Evolutionary conservation across 1,139 yeast genomes (phyloP).

Genomic region (Saccharomyces hybrid): DNA sequence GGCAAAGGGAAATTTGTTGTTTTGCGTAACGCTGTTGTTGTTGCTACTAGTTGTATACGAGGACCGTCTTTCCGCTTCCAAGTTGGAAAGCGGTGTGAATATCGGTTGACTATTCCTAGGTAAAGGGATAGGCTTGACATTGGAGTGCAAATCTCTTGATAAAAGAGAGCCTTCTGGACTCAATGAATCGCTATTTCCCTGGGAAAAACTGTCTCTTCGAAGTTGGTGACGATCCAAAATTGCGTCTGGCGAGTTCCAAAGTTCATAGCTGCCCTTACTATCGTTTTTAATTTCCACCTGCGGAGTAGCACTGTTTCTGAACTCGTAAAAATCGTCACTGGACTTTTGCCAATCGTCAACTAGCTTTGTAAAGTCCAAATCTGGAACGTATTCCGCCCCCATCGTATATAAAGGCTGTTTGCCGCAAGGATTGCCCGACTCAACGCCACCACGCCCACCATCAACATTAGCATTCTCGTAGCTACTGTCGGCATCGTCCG

Average conservation of each 20-base stretch:
- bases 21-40: constrained; percentile 3
- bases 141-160: constrained; percentile 23
- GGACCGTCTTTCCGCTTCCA: constrained; percentile 13
- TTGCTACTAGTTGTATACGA: constrained; percentile 9
- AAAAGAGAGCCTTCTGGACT: constrained; percentile 13
- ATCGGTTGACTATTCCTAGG: constrained; percentile 16
- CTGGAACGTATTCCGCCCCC: constrained; percentile 54
- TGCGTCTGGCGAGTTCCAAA: not conserved
- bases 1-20: constrained; percentile 1
- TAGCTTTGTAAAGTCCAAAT: constrained; percentile 41
- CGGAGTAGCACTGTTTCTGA: not conserved
- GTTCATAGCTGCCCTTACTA: not conserved
- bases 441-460: not conserved
- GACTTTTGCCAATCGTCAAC: constrained; percentile 27
- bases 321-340: constrained; percentile 5
- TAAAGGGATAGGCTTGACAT: constrained; percentile 30
- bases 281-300: not conserved
- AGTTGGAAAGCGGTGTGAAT: constrained; percentile 13
- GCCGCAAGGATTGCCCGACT: not conserved
- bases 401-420: not conserved
- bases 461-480: constrained; percentile 41
- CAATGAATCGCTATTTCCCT: constrained; percentile 3
- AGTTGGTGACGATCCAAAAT: not conserved
- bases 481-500: not conserved
- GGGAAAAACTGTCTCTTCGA: not conserved